phyloP scores from a whole-genome alignment of 2,329 filamentous ascomycete species.

The Penicillium palitans region DNA sequence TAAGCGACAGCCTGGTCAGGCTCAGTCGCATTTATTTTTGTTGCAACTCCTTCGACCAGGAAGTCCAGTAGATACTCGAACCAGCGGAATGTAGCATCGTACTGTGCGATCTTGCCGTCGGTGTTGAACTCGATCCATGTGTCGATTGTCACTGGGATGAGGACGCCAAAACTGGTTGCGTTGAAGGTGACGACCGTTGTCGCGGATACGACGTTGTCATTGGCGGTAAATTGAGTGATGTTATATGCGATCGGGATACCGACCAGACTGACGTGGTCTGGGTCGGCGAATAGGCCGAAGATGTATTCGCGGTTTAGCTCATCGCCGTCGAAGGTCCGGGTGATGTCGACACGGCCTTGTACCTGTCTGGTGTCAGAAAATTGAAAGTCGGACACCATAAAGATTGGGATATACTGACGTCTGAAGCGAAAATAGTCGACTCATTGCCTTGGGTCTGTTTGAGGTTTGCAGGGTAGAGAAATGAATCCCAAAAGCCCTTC shows the following conservation, averaged over 20 bases:
- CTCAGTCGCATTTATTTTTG: constrained; percentile 20
- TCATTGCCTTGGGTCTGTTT: constrained; percentile 25
- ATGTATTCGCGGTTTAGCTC: constrained; percentile 32
- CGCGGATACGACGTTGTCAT: constrained; percentile 24
- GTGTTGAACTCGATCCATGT: constrained; percentile 28
- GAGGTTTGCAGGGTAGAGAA: constrained; percentile 28
- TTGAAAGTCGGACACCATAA: background rate
- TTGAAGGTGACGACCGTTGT: constrained; percentile 30
- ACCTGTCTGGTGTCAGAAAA: constrained; percentile 15
- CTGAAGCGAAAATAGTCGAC: constrained; percentile 23
- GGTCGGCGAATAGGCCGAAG: constrained; percentile 29
- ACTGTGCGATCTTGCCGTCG: constrained; percentile 26
- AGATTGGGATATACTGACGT: constrained; percentile 14
- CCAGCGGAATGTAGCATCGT: constrained; percentile 30
- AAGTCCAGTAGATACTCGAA: constrained; percentile 26
- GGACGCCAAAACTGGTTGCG: constrained; percentile 24
- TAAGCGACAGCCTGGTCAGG: constrained; percentile 15
- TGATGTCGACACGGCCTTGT: constrained; percentile 31
- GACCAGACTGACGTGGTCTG: constrained; percentile 20
- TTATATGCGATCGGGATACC: constrained; percentile 27
- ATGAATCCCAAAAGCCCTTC: constrained; percentile 26
- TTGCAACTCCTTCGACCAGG: constrained; percentile 15
- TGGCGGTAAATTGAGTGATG: constrained; percentile 28
- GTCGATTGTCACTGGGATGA: constrained; percentile 28
- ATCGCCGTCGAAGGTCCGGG: constrained; percentile 28